Conservation (phyloP, 257 asterid genomes). For the Eucommia ulmoides region DNA sequence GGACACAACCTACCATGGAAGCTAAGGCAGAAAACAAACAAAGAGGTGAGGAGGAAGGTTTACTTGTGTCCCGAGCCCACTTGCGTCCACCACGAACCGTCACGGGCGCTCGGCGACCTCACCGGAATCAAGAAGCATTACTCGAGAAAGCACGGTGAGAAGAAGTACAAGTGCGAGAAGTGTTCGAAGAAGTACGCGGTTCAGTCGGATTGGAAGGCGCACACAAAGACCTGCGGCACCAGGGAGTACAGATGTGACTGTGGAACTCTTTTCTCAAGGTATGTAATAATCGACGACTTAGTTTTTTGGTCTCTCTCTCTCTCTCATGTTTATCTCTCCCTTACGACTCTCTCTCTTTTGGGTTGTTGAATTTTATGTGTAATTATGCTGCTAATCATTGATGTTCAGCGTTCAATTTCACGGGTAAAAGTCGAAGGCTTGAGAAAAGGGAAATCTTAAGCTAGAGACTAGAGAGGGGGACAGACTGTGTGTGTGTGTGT, state of each 20-base stretch:
- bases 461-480: not conserved
- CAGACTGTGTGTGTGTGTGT: too few species aligned
- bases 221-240: constrained; percentile 63
- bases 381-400: not conserved
- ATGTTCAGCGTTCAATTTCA: not conserved
- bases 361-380: not conserved
- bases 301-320: not conserved
- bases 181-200: constrained; percentile 82
- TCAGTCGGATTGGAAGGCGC: constrained; percentile 82
- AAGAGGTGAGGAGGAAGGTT: constrained; percentile 48
- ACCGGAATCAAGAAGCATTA: constrained; percentile 79
- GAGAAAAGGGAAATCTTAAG: not conserved
- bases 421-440: not conserved
- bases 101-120: constrained; percentile 75
- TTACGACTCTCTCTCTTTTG: too few species aligned
- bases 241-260: constrained; percentile 71
- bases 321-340: not conserved
- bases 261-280: constrained; percentile 77
- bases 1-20: constrained; percentile 88
- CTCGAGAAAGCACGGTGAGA: constrained; percentile 69
- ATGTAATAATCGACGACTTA: not conserved
- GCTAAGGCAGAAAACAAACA: constrained; percentile 44
- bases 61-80: constrained; percentile 74
- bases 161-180: constrained; percentile 63
- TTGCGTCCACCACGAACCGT: constrained; percentile 70